Base-by-base conservation (phyloP, 352 stramenopile genomes). In the Pythium plurisporium region DNA sequence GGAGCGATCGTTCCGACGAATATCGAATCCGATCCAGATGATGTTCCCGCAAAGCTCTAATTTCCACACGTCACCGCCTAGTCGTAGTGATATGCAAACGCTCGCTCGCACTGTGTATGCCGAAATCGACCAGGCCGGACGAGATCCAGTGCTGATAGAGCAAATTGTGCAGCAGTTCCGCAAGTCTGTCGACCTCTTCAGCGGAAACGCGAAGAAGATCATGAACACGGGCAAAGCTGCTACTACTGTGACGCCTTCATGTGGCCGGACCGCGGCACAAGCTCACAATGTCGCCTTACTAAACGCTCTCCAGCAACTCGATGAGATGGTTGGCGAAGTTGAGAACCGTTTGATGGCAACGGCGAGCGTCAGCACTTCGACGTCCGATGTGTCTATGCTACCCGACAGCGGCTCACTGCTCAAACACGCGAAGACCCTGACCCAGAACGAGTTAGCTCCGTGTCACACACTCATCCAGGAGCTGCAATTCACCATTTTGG, bases 31-130 rank as follows among this genome's bases (percentile, higher is more conserved):
- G 37, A 89, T 95, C 36, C 70, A 91, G 59, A 80, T 95, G 61
- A 95, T 95, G 85, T 95, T 95, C 51, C 85, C 85, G 9, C 78
- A 92, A 31, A 91, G 79, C 62, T 67, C 78, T 19, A 87, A 83
- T 57, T 95, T 91, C 62, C 85, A 95, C 62, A 72, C 82, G 41
- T 91, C 83, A 23, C 81, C 83, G 8, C 85, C 85, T 11, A 85
- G 81, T 23, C 76, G 83, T 12, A 91, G 76, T 36, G 85, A 95
- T 26, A 93, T 94, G 76, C 79, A 89, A 57, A 91, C 82, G 10
- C 65, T 95, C 3, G 79, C 81, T 17, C 79, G 80, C 25, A 87
- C 82, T 17, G 84, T 95, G 31, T 76, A 82, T 26, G 65, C 69
- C 1, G 81, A 93, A 47, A 37, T 95, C 12, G 83, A 95, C 20